These are phyloP conservation scores for Carpinus fangiana DNA, from an alignment of 306 rosid species.

Conservation along the genomic window DNA sequence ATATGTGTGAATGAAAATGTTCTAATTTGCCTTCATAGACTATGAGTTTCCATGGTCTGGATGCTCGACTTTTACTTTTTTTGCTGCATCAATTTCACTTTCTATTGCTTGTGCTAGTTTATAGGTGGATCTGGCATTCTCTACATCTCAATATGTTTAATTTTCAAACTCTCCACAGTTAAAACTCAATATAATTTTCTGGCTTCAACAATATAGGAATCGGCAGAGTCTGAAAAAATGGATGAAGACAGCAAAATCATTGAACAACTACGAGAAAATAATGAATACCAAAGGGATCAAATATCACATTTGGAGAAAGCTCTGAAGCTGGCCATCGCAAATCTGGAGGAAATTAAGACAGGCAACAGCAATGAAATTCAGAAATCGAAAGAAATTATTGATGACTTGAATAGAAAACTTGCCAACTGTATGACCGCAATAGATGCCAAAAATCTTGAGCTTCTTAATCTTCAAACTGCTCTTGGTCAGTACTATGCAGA, in stretches of 20 bases:
- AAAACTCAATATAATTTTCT: conserved; percentile 16
- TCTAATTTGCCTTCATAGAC: no score
- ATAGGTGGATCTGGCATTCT: conserved; percentile 4
- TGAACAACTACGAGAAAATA: conserved; percentile 70
- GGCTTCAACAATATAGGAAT: conserved; percentile 56
- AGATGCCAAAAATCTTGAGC: conserved; percentile 83
- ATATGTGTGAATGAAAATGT: not conserved
- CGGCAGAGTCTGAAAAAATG: conserved; percentile 95
- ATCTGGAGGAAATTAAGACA: conserved; percentile 67
- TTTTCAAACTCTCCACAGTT: conserved; percentile 12
- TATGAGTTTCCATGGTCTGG: no score
- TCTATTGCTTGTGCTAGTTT: conserved; percentile 15
- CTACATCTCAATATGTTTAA: not conserved
- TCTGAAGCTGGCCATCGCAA: conserved; percentile 67
- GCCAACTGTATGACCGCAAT: conserved; percentile 60
- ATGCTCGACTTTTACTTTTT: not conserved
- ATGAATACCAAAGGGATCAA: conserved; percentile 58
- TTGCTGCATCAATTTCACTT: not conserved
- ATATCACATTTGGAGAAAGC: conserved; percentile 71
- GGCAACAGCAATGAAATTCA: conserved; percentile 54
- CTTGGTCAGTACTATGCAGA: conserved; percentile 99
- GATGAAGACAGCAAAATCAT: conserved; percentile 91
- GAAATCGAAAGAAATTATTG: conserved; percentile 65
- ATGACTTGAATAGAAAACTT: conserved; percentile 76
- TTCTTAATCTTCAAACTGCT: conserved; percentile 89